Conservation (phyloP, 2,329 filamentous ascomycete genomes). For the Drechmeria coniospora region DNA sequence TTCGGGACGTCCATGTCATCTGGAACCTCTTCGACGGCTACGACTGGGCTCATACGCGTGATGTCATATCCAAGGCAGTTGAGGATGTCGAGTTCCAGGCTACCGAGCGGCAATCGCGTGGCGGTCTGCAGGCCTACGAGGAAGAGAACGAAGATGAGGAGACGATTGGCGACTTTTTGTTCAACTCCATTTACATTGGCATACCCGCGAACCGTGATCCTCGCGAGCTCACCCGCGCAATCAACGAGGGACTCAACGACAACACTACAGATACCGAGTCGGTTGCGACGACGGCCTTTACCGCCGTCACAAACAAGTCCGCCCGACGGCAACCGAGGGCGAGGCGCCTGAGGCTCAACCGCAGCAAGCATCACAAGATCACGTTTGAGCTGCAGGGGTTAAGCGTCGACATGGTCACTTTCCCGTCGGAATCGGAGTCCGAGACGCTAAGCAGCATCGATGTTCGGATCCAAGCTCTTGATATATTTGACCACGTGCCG, state of each 20-base stretch:
- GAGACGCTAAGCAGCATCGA: conserved; percentile 84
- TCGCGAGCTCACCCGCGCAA: conserved; percentile 62
- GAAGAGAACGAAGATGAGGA: conserved; percentile 68
- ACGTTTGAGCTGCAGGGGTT: conserved; percentile 84
- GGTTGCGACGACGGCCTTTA: conserved; percentile 59
- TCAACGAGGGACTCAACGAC: conserved; percentile 82
- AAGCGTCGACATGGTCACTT: conserved; percentile 66
- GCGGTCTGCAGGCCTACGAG: conserved; percentile 42
- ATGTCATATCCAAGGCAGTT: conserved; percentile 75
- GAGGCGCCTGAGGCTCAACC: conserved; percentile 57
- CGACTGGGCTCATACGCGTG: conserved; percentile 81
- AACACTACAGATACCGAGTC: conserved; percentile 79
- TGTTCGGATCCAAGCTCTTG: conserved; percentile 65
- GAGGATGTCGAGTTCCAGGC: conserved; percentile 75
- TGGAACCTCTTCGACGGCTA: conserved; percentile 98
- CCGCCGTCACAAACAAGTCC: conserved; percentile 38
- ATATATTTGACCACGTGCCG: conserved; percentile 86
- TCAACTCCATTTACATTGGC: conserved; percentile 97
- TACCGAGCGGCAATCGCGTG: conserved; percentile 52
- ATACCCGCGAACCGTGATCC: conserved; percentile 79
- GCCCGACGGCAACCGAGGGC: conserved; percentile 26
- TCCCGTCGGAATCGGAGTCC: conserved; percentile 44
- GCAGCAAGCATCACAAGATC: conserved; percentile 88
- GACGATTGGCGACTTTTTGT: conserved; percentile 85
- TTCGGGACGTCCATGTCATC: conserved; percentile 82